Base-by-base conservation (phyloP, 345 rosid genomes). In the Salix arbutifolia region DNA sequence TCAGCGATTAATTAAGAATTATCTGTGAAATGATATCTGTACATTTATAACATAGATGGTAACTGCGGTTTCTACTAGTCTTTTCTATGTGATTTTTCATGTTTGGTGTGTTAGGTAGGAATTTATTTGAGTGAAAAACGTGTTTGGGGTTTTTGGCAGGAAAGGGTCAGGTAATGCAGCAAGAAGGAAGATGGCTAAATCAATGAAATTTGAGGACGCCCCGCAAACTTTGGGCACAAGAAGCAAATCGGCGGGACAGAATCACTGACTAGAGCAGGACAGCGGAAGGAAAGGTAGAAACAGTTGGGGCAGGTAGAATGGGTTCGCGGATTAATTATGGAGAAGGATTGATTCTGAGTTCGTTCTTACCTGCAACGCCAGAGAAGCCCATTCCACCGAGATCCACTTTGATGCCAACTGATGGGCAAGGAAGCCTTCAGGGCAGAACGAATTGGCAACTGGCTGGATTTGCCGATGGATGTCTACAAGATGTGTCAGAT, bases 341-440 rank as follows among this genome's bases (percentile, higher is more conserved):
- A n/a, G 86, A 79, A 65, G 79, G 68, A 42, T 69, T 79, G 74
- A 78, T 77, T 52, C 42, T 73, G 77, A 85, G 77, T 81, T 67
- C 85, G 67, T 91, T 89, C 89, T 68, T 83, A 42, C 92, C 90
- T 1, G 4, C 67, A 19, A 86, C 92, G 16, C 88, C 90, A 5
- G 80, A 68, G 42, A 88, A 88, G 68, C 85, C 82, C 2, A 25
- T 82, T 50, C 77, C 72, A 33, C 53, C 72, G 25, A 74, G 80
- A 85, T 78, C 86, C 5, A 77, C 75, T 80, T 61, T 50, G 10
- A 64, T 72, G 14, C 74, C 46, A 5, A 78, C 74, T 68, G 79
- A 73, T 8, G 62, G 80, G 35, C 75, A 79, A 56, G 85, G 74
- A 14, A 74, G 31, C 60, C 86, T 69, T 40, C 50, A 62, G 48